Evolutionary conservation across 139 green algal species (phyloP).

Genomic region (Ettlia oleoabundans): DNA sequence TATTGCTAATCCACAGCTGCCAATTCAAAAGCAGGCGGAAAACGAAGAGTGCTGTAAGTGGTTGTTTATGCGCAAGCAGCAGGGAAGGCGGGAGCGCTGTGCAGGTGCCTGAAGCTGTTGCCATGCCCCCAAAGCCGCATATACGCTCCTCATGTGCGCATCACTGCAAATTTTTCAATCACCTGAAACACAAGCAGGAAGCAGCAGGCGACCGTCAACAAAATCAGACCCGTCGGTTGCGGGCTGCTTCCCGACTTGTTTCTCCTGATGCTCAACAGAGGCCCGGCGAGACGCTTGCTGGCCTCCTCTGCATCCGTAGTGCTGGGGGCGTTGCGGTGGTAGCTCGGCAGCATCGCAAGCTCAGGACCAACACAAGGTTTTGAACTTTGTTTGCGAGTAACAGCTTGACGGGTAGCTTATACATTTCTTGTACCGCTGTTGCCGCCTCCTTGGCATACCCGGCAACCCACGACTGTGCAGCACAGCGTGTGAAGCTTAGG

Average conservation of each 20-base stretch:
- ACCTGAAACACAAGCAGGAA: constrained; percentile 22
- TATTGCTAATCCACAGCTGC: constrained; percentile 13
- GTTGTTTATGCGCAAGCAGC: not conserved
- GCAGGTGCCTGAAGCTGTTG: too few relatives aligned
- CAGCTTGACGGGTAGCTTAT: too few relatives aligned
- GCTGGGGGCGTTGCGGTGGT: not conserved
- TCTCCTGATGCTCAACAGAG: not conserved
- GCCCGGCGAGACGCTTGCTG: not conserved
- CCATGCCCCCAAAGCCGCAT: too few relatives aligned
- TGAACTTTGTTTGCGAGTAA: too few relatives aligned
- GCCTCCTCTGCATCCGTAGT: not conserved
- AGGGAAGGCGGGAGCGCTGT: not conserved
- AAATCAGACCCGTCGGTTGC: not conserved
- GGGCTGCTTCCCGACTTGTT: not conserved
- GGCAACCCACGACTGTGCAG: too few relatives aligned
- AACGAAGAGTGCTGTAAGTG: not conserved
- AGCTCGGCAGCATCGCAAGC: not conserved
- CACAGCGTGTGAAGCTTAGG: too few relatives aligned
- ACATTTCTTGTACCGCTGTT: too few relatives aligned
- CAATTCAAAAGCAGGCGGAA: not conserved
- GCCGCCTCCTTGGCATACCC: too few relatives aligned
- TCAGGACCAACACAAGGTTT: too few relatives aligned
- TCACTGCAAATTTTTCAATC: too few relatives aligned
- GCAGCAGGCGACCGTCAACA: constrained; percentile 3
- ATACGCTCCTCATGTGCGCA: too few relatives aligned